Evolutionary conservation across 2,329 filamentous ascomycete species (phyloP).

Genomic region (Acrodontium crateriforme): DNA sequence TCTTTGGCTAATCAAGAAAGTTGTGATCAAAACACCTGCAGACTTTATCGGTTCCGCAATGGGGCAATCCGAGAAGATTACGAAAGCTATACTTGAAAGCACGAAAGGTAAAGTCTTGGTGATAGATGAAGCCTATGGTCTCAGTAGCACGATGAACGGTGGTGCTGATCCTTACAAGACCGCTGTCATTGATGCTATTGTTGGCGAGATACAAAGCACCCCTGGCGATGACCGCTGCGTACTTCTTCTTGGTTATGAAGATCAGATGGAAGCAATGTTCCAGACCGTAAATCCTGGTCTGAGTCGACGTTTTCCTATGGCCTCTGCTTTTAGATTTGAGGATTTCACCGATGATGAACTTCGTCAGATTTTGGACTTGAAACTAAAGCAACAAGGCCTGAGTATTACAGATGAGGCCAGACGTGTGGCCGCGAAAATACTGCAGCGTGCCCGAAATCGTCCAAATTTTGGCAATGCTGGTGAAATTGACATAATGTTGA

Average conservation of each 20-base stretch:
- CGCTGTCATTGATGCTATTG: slow-evolving; percentile 59
- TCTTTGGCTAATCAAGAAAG: slow-evolving; percentile 22
- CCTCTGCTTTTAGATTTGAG: slow-evolving; percentile 52
- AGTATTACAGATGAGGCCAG: slow-evolving; percentile 38
- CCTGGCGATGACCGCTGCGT: slow-evolving; percentile 62
- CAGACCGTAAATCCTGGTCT: slow-evolving; percentile 61
- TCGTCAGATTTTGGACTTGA: slow-evolving; percentile 45
- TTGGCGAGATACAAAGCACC: slow-evolving; percentile 56
- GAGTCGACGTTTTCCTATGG: slow-evolving; percentile 49
- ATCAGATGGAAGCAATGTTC: slow-evolving; percentile 59
- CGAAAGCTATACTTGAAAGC: slow-evolving; percentile 54
- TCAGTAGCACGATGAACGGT: slow-evolving; percentile 33
- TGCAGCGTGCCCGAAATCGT: slow-evolving; percentile 46
- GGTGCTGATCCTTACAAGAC: slow-evolving; percentile 40
- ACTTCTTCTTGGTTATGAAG: slow-evolving; percentile 55
- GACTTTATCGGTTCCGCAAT: slow-evolving; percentile 55
- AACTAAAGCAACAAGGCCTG: slow-evolving; percentile 45
- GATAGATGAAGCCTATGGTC: slow-evolving; percentile 66
- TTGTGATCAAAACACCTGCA: slow-evolving; percentile 56
- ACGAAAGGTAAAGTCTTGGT: slow-evolving; percentile 61
- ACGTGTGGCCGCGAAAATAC: slow-evolving; percentile 43
- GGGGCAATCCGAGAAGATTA: slow-evolving; percentile 56
- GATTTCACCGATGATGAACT: slow-evolving; percentile 51
- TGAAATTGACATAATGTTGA: slow-evolving; percentile 57
- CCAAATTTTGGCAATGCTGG: slow-evolving; percentile 60